These are phyloP conservation scores for Syncephalastrum sp. DNA, from an alignment of 371 early-diverging fungal species.

Conservation along the genomic window DNA sequence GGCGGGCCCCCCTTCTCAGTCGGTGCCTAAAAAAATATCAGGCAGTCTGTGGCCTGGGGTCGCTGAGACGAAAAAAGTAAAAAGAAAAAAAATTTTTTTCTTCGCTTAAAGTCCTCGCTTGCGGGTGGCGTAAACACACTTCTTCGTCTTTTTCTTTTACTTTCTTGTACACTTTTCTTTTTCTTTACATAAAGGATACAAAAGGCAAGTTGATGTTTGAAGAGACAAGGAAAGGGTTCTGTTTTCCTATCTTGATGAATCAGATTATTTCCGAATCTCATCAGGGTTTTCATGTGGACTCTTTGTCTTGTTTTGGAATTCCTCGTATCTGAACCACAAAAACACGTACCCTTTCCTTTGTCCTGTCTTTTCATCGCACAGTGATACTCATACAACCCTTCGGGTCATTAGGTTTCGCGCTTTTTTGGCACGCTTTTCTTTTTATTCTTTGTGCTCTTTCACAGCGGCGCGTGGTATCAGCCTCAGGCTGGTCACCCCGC, in stretches of 20 bases:
- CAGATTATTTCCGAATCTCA: slow-evolving; percentile 6
- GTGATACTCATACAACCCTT: not conserved
- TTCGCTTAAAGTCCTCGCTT: slow-evolving; percentile 1
- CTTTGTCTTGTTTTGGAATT: slow-evolving; percentile 25
- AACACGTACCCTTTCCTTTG: not conserved
- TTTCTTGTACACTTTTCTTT: not conserved
- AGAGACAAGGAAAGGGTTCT: not conserved
- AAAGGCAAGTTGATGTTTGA: not conserved
- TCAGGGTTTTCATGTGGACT: slow-evolving; percentile 19
- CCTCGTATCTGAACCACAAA: slow-evolving; percentile 29
- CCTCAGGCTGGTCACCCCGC: no score
- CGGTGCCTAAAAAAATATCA: no score
- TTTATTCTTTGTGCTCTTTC: not conserved
- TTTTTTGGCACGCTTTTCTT: not conserved
- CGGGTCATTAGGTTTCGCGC: not conserved
- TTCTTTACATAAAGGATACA: not conserved
- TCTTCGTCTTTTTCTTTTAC: not conserved
- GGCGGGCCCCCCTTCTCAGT: no score
- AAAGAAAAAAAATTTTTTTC: not conserved
- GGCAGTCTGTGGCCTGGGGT: no score
- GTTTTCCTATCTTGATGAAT: slow-evolving; percentile 2
- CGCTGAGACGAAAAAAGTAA: no score
- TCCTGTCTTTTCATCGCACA: no score
- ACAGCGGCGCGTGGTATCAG: no score
- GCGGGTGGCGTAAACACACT: slow-evolving; percentile 5